A percentile compares a stretch with the other conserved stretches of the same genome.
Evolutionary conservation across 805 yeast species (phyloP).

Genomic region (Wickerhamiella parazyma): DNA sequence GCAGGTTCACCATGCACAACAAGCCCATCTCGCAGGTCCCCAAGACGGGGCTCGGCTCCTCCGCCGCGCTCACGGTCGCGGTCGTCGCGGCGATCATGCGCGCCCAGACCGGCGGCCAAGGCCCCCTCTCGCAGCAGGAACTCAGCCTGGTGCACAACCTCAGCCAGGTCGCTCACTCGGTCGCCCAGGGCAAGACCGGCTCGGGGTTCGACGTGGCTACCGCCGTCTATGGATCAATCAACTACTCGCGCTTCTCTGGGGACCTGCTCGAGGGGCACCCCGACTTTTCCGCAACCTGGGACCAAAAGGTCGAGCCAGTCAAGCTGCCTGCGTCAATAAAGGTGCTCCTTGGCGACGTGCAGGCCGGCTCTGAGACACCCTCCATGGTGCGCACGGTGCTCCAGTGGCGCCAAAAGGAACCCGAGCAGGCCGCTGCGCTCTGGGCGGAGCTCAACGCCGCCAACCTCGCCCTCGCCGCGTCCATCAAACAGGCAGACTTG

Average conservation of each 20-base stretch:
- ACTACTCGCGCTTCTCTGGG: conserved; percentile 65
- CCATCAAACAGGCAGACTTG: conserved; percentile 27
- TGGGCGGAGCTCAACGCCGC: conserved; percentile 45
- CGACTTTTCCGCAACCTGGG: conserved; percentile 39
- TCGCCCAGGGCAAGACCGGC: conserved; percentile 90
- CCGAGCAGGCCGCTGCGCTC: conserved; percentile 36
- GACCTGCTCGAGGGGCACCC: conserved; percentile 23
- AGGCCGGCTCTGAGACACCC: conserved; percentile 90
- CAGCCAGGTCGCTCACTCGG: conserved; percentile 81
- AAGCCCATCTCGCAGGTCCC: conserved; percentile 56
- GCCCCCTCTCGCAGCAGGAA: conserved; percentile 12
- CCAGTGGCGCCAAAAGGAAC: conserved; percentile 47
- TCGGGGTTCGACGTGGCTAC: conserved; percentile 97
- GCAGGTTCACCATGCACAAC: conserved; percentile 45
- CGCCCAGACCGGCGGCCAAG: conserved; percentile 27
- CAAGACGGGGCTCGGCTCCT: conserved; percentile 91
- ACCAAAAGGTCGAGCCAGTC: conserved; percentile 39
- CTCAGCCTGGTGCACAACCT: conserved; percentile 51
- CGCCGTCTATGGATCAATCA: conserved; percentile 81
- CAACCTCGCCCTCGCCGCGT: conserved; percentile 42
- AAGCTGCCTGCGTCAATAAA: conserved; percentile 54
- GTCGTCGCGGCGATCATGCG: conserved; percentile 56
- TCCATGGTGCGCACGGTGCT: conserved; percentile 67
- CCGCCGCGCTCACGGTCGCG: conserved; percentile 84
- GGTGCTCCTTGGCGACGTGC: conserved; percentile 83